These are phyloP conservation scores for Penicillium paxilli DNA, from an alignment of 495 filamentous ascomycete species.

Conservation along the genomic window DNA sequence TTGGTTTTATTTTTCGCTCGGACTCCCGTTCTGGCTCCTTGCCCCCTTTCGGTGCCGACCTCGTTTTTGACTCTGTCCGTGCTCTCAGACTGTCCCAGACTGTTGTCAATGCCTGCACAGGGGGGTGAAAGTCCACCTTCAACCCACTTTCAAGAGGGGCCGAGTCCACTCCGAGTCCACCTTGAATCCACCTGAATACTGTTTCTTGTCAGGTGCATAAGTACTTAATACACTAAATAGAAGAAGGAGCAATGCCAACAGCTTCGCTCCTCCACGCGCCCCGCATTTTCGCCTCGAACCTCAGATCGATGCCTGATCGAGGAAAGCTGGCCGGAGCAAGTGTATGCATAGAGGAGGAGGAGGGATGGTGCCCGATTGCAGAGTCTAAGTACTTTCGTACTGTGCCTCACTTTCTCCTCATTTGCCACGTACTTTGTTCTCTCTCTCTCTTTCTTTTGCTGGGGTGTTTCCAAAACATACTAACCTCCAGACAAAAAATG, in stretches of 20 bases:
- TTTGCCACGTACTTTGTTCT: slow-evolving; percentile 4
- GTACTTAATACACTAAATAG: neutral
- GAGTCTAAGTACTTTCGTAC: neutral
- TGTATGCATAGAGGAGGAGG: slow-evolving; percentile 16
- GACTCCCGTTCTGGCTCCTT: neutral
- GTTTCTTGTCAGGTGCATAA: slow-evolving; percentile 1
- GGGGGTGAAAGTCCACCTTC: neutral
- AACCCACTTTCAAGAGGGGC: neutral
- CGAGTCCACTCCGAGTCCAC: neutral
- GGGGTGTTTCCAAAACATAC: no score
- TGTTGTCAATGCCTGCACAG: neutral
- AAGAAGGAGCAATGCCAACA: neutral
- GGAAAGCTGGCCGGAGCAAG: slow-evolving; percentile 13
- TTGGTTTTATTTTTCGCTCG: neutral
- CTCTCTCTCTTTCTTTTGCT: no score
- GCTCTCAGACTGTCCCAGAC: neutral
- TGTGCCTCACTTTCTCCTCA: slow-evolving; percentile 13
- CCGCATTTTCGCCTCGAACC: slow-evolving; percentile 19
- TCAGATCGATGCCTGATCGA: slow-evolving; percentile 20
- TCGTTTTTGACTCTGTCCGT: neutral
- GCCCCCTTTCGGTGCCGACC: neutral
- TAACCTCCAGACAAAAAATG: no score
- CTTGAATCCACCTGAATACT: neutral
- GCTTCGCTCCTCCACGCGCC: slow-evolving; percentile 7
- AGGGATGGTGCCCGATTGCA: slow-evolving; percentile 17